Base-by-base conservation (phyloP, 2,329 filamentous ascomycete genomes). In the Claviceps sp. region DNA sequence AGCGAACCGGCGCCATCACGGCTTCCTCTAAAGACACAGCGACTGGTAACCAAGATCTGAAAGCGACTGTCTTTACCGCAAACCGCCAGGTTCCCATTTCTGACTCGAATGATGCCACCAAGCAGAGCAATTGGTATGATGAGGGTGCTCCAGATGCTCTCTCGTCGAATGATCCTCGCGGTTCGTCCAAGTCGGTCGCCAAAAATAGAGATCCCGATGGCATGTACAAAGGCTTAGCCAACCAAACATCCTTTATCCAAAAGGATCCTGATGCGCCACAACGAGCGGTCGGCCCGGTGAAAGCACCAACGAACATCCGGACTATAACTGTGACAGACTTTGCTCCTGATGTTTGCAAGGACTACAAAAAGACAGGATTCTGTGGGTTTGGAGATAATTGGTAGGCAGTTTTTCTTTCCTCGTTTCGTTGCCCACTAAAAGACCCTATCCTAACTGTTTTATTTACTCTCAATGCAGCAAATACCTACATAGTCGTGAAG, bases 271-370 rank as follows among this genome's bases (percentile, higher is more conserved):
- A 94, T 63, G 83, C 85, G 7, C 79, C 82, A 2, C 72, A 70
- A 30, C 77, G 82, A 56, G 75, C 79, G 38, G 84, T 95, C 34
- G 93, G 93, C 0, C 93, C 93, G 0, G 77, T 94, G 55, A 95
- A 95, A 67, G 85, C 87, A 1, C 78, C 91, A 0, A 87, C 87
- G 1, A 97, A 97, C 61, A 84, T 98, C 52, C 82, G 93, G 49
- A 95, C 87, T 2, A 85, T 95, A 57, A 97, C 90, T 0, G 78
- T 91, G 6, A 95, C 82, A 36, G 93, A 98, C 64, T 97, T 88
- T 64, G 85, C 87, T 0, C 89, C 91, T 0, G 91, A 97, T 58
- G 87, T 95, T 0, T 98, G 93, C 70, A 97, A 97, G 66, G 93
- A 97, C 64, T 93, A 88, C 68, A 91, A 91, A 59, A 78, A 87